Evolutionary conservation across 176 grass and related monocot genomes (phyloP).

Genomic region (Aegilops speltoides): DNA sequence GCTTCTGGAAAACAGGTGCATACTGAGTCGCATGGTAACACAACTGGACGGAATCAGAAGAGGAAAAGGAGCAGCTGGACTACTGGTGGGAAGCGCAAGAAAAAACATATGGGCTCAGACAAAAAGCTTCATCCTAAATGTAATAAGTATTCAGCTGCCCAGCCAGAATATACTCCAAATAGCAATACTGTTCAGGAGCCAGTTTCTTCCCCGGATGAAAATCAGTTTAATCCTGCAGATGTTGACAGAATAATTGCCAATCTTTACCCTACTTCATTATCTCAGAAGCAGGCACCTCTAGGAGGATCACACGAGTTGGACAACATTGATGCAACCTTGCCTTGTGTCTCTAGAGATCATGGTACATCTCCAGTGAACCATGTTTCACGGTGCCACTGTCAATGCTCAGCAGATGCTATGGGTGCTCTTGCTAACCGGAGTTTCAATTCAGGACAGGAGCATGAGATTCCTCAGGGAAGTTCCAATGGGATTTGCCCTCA

Average conservation of each 20-base stretch:
- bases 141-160: not conserved
- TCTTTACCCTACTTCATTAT: constrained; percentile 8
- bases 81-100: not conserved
- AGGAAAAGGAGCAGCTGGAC: constrained; percentile 16
- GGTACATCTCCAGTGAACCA: constrained; percentile 17
- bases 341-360: not conserved
- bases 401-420: not conserved
- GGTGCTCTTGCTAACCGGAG: not conserved
- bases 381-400: not conserved
- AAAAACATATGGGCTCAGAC: not conserved
- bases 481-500: not conserved
- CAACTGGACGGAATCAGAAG: constrained; percentile 17
- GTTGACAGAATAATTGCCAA: constrained; percentile 27
- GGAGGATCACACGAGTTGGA: constrained; percentile 10
- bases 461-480: constrained; percentile 11
- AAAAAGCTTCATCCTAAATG: constrained; percentile 18
- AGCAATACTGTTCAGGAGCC: constrained; percentile 5
- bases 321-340: constrained; percentile 11
- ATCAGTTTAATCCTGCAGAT: constrained; percentile 23
- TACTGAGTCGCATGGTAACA: not conserved
- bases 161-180: not conserved
- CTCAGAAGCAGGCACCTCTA: constrained; percentile 17
- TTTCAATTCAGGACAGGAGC: not conserved
- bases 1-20: constrained; percentile 6
- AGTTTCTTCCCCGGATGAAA: constrained; percentile 28